These are phyloP conservation scores for Ustilago bromivora DNA, from an alignment of 1,284 basidiomycete species.

Conservation along the genomic window DNA sequence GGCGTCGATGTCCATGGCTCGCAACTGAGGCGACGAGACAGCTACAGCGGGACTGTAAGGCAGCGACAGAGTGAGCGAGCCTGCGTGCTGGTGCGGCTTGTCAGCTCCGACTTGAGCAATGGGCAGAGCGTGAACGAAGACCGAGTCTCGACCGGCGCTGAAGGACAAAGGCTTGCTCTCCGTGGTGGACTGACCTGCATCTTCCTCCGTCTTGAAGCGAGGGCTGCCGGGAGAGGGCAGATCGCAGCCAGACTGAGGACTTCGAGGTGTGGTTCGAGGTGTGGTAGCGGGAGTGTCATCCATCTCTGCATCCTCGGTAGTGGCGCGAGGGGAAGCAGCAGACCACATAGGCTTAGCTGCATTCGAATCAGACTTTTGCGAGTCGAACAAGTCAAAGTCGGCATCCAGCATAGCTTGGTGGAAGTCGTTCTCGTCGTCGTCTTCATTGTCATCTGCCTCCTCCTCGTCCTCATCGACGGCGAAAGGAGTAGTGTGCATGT, in stretches of 20 bases:
- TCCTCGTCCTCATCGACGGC: slow-evolving; percentile 19
- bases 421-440: slow-evolving; percentile 64
- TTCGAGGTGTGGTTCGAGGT: slow-evolving; percentile 54
- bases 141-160: slow-evolving; percentile 39
- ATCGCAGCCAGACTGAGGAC: slow-evolving; percentile 50
- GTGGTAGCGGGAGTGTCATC: slow-evolving; percentile 59
- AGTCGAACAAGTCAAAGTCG: slow-evolving; percentile 58
- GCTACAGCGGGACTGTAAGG: slow-evolving; percentile 49
- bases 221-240: slow-evolving; percentile 43
- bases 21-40: slow-evolving; percentile 33
- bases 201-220: slow-evolving; percentile 32
- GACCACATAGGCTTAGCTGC: slow-evolving; percentile 22
- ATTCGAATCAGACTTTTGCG: slow-evolving; percentile 30
- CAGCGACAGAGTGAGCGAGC: slow-evolving; percentile 56
- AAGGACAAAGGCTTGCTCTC: slow-evolving; percentile 21
- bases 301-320: slow-evolving; percentile 38
- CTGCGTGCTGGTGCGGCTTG: slow-evolving; percentile 53
- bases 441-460: slow-evolving; percentile 56
- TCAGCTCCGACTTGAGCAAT: slow-evolving; percentile 46
- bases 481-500: slow-evolving; percentile 21
- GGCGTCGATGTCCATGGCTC: slow-evolving; percentile 26
- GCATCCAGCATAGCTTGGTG: slow-evolving; percentile 65
- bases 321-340: slow-evolving; percentile 16
- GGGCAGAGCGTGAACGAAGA: slow-evolving; percentile 62
- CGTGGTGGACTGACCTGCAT: not conserved